Evolutionary conservation across 305 asterid genomes (phyloP).

Genomic region (Plantago coronopus): DNA sequence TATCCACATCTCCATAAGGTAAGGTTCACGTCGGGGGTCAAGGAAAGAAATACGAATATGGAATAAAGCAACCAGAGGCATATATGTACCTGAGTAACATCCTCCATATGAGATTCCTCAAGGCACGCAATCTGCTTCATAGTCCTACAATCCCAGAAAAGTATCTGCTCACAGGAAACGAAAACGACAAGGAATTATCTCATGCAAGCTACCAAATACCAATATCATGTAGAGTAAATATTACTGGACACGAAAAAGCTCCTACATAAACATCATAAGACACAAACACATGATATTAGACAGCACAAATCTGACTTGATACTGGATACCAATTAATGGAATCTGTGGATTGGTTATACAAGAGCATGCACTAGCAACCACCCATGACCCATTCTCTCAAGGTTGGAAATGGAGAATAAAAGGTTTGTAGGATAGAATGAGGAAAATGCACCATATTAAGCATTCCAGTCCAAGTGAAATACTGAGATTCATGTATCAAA

Average conservation of each 20-base stretch:
- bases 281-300: background rate
- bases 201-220: background rate
- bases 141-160: conserved; percentile 92
- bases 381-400: conserved; percentile 2
- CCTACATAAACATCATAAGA: background rate
- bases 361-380: background rate
- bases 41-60: background rate
- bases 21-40: background rate
- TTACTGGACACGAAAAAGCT: background rate
- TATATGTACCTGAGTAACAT: conserved; percentile 85
- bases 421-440: background rate
- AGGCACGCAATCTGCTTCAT: conserved; percentile 67
- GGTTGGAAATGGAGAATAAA: background rate
- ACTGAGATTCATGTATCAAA: background rate
- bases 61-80: background rate
- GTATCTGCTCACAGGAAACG: conserved; percentile 34
- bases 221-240: background rate
- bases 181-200: conserved; percentile 16
- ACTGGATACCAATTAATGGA: conserved; percentile 1
- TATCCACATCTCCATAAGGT: background rate
- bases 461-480: background rate
- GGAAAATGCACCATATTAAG: background rate
- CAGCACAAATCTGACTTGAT: background rate
- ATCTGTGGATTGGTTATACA: background rate
- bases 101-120: conserved; percentile 92